These are phyloP conservation scores for Citrus maxima DNA, from an alignment of 345 rosid species.

Conservation along the genomic window DNA sequence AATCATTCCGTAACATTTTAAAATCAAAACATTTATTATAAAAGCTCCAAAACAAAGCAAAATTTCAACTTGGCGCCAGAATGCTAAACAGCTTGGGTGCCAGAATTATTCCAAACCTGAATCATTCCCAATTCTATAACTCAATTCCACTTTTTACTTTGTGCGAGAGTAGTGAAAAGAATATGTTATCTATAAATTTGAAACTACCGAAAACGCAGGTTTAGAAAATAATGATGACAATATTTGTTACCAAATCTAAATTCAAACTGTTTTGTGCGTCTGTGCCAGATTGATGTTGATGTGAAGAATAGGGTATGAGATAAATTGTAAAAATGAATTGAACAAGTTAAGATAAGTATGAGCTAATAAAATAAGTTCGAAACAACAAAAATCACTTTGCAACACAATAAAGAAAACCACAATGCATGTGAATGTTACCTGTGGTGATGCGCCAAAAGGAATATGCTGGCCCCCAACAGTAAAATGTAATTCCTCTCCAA, in stretches of 20 bases:
- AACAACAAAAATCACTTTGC: neutral
- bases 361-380: neutral
- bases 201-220: neutral
- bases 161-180: neutral
- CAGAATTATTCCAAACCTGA: neutral
- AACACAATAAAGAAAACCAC: slow-evolving; percentile 11
- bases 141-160: neutral
- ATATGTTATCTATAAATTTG: neutral
- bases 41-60: neutral
- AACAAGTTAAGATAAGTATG: neutral
- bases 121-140: neutral
- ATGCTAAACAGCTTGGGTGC: neutral
- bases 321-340: neutral
- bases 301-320: neutral
- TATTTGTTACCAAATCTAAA: neutral
- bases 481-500: slow-evolving; percentile 78
- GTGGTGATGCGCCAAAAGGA: slow-evolving; percentile 97
- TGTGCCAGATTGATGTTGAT: neutral
- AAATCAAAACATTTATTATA: neutral
- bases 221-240: neutral
- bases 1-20: neutral
- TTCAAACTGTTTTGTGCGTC: neutral
- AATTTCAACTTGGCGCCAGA: neutral
- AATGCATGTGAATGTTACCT: slow-evolving; percentile 44
- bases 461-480: slow-evolving; percentile 85